A percentile compares a stretch with the other conserved stretches of the same genome.
Evolutionary conservation across 495 filamentous ascomycete species (phyloP).

Genomic region (Podospora bellae-mahoneyi): DNA sequence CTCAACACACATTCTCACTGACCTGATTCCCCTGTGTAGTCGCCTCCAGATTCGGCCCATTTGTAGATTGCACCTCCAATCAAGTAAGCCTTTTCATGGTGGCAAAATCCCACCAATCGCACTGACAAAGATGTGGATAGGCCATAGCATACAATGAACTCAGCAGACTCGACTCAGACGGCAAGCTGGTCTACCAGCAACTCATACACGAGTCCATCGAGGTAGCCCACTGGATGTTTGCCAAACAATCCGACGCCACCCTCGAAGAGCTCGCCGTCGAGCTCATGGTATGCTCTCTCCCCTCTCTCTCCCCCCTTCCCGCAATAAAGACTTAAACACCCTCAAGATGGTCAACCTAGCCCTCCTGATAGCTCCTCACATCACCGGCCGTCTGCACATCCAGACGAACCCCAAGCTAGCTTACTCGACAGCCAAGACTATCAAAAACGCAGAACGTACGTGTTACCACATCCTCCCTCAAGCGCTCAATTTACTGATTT

Average conservation of each 20-base stretch:
- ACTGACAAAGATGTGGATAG: conserved; percentile 27
- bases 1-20: not conserved
- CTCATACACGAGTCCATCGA: conserved; percentile 47
- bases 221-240: conserved; percentile 38
- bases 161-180: conserved; percentile 28
- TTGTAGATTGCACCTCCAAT: conserved; percentile 65
- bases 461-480: conserved; percentile 16
- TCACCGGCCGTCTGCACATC: conserved; percentile 56
- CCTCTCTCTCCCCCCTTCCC: not conserved
- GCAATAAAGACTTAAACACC: not conserved
- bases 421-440: conserved; percentile 50
- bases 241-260: conserved; percentile 39
- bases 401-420: conserved; percentile 60
- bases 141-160: conserved; percentile 61
- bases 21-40: conserved; percentile 33
- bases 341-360: conserved; percentile 44
- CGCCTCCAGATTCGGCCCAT: conserved; percentile 55
- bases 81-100: conserved; percentile 43
- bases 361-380: conserved; percentile 44
- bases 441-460: conserved; percentile 56
- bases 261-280: conserved; percentile 56
- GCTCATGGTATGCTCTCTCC: conserved; percentile 47
- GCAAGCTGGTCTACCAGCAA: conserved; percentile 43
- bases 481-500: too few relatives aligned
- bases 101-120: not conserved